Evolutionary conservation across 306 rosid genomes (phyloP).

Genomic region (Castanea mollissima): DNA sequence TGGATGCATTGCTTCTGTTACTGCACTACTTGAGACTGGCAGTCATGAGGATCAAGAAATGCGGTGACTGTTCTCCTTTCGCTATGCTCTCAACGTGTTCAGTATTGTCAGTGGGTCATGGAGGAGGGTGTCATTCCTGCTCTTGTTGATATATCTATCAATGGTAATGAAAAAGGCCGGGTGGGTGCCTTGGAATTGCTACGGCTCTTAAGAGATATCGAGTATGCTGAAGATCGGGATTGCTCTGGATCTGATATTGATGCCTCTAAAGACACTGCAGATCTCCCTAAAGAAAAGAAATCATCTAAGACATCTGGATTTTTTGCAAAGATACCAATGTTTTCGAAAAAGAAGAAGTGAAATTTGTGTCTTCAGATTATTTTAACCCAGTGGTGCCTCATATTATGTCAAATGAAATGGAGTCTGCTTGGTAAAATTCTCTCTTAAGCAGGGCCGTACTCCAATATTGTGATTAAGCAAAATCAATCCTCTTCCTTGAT

Average conservation of each 20-base stretch:
- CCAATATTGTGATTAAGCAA: background rate
- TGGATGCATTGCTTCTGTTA: constrained; percentile 68
- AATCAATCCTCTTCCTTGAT: too few species aligned
- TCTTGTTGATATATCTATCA: constrained; percentile 53
- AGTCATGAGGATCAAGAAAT: constrained; percentile 66
- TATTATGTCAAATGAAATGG: background rate
- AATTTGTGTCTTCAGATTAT: constrained; percentile 6
- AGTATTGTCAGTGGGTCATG: constrained; percentile 61
- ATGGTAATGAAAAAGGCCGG: constrained; percentile 67
- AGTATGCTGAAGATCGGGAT: constrained; percentile 29
- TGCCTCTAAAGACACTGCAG: constrained; percentile 17
- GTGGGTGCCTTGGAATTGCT: constrained; percentile 58
- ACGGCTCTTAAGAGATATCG: constrained; percentile 49
- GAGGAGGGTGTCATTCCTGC: constrained; percentile 45
- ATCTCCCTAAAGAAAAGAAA: constrained; percentile 36
- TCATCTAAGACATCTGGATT: constrained; percentile 39
- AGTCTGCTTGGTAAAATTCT: constrained; percentile 1
- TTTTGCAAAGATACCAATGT: constrained; percentile 40
- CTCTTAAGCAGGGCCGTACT: background rate
- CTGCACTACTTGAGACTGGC: constrained; percentile 52
- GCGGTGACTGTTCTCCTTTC: constrained; percentile 72
- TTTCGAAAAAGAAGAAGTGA: constrained; percentile 52
- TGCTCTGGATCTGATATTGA: constrained; percentile 25
- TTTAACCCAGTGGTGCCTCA: background rate
- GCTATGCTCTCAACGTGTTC: constrained; percentile 60